A percentile compares a stretch with the other conserved stretches of the same genome.
phyloP scores from a whole-genome alignment of 2,329 filamentous ascomycete genomes.

The Fusarium pininemorale region DNA sequence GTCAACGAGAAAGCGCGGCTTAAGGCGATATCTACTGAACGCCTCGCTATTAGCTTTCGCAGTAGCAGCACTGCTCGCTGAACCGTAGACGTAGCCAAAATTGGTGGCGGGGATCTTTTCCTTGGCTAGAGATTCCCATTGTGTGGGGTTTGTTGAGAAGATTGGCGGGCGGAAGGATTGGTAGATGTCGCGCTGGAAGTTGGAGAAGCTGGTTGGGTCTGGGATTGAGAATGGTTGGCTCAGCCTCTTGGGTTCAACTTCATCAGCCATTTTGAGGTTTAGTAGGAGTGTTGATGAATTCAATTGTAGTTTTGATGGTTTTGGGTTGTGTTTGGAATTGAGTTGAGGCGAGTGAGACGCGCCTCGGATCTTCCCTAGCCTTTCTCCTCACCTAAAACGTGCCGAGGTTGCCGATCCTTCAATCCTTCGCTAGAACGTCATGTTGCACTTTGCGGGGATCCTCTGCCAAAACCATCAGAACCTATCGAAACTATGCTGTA shows the following conservation, averaged over 20 bases:
- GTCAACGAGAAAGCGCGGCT: slow-evolving; percentile 61
- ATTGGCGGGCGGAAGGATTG: slow-evolving; percentile 32
- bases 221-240: slow-evolving; percentile 20
- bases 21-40: slow-evolving; percentile 62
- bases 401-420: slow-evolving; percentile 10
- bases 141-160: slow-evolving; percentile 32
- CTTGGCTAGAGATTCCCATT: slow-evolving; percentile 35
- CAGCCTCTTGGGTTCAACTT: slow-evolving; percentile 7
- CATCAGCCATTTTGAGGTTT: neutral
- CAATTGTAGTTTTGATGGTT: rapidly evolving
- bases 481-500: neutral
- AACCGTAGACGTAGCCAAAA: slow-evolving; percentile 70
- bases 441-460: neutral
- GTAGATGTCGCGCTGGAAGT: slow-evolving; percentile 39
- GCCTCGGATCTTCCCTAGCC: neutral
- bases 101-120: slow-evolving; percentile 29
- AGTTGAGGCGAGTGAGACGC: neutral
- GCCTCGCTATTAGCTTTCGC: slow-evolving; percentile 68
- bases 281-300: rapidly evolving
- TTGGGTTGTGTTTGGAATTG: rapidly evolving
- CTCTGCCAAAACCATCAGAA: neutral
- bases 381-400: slow-evolving; percentile 2
- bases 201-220: slow-evolving; percentile 29
- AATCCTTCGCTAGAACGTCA: neutral
- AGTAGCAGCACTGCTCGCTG: slow-evolving; percentile 68